These are phyloP conservation scores for Cyclostephanos tholiformis DNA, from an alignment of 108 stramenopile species.

Conservation along the genomic window DNA sequence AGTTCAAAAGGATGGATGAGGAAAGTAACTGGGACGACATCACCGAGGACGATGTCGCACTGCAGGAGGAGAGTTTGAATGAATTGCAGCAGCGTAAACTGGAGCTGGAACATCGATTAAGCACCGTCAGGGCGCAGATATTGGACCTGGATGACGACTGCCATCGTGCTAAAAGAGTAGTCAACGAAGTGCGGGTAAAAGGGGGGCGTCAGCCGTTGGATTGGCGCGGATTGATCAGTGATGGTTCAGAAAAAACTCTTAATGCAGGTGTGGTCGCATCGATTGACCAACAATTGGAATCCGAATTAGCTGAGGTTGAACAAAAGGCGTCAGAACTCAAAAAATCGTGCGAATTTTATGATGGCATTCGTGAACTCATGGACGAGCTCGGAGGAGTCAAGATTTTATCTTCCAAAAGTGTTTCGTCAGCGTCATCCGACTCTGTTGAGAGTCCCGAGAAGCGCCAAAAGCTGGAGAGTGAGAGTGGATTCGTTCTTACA, in stretches of 20 bases:
- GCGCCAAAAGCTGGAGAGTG: conserved; percentile 8
- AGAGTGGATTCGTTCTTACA: conserved; percentile 26
- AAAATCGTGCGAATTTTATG: conserved; percentile 57
- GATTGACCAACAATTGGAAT: conserved; percentile 27
- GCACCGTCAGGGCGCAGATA: conserved; percentile 26
- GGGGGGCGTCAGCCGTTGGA: conserved; percentile 32
- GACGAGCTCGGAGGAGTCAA: conserved; percentile 70
- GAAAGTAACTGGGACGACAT: conserved; percentile 34
- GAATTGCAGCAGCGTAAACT: conserved; percentile 14
- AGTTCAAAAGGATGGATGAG: conserved; percentile 10
- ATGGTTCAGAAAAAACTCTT: neutral
- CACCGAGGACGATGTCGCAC: conserved; percentile 38
- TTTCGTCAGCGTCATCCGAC: conserved; percentile 19
- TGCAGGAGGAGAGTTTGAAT: conserved; percentile 48
- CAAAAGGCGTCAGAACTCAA: conserved; percentile 51
- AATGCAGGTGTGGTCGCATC: conserved; percentile 6
- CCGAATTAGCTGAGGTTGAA: conserved; percentile 37
- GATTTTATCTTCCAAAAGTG: conserved; percentile 36
- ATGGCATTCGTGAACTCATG: conserved; percentile 59
- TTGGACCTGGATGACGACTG: conserved; percentile 26
- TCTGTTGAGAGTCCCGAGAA: conserved; percentile 16
- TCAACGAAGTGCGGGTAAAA: conserved; percentile 40
- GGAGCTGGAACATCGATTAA: conserved; percentile 30
- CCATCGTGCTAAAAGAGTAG: conserved; percentile 12
- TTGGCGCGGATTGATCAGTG: conserved; percentile 15